Percentiles rank a stretch among this genome's conserved stretches.
These are phyloP conservation scores for Thelephora terrestris DNA, from an alignment of 1,284 basidiomycete genomes.

Conservation along the genomic window DNA sequence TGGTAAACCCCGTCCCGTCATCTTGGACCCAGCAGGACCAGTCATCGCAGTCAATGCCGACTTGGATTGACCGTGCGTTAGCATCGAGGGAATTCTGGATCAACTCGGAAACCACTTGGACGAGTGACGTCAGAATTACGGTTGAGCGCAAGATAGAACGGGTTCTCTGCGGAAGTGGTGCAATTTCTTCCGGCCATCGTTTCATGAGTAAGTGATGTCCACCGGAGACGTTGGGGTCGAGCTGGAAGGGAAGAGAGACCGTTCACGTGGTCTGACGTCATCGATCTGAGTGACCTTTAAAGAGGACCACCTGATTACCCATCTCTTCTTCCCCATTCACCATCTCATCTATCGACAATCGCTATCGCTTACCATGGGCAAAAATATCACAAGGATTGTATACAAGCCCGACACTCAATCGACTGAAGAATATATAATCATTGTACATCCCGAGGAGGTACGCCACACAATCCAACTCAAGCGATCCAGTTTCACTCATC, in stretches of 20 bases:
- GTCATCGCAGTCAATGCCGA: slow-evolving; percentile 56
- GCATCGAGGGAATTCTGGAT: slow-evolving; percentile 79
- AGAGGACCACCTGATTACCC: too few relatives aligned
- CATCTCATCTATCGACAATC: background rate
- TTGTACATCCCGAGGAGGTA: slow-evolving; percentile 63
- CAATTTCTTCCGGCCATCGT: slow-evolving; percentile 4
- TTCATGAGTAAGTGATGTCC: background rate
- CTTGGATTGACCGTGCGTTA: slow-evolving; percentile 46
- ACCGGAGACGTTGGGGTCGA: too few relatives aligned
- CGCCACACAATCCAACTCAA: slow-evolving; percentile 8
- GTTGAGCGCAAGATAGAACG: slow-evolving; percentile 68
- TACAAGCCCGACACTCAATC: slow-evolving; percentile 66
- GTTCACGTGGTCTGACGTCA: too few relatives aligned
- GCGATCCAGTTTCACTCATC: background rate
- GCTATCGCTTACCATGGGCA: slow-evolving; percentile 11
- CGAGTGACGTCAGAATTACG: slow-evolving; percentile 72
- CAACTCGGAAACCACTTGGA: slow-evolving; percentile 73
- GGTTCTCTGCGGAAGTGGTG: slow-evolving; percentile 40
- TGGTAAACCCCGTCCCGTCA: slow-evolving; percentile 67
- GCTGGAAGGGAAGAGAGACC: too few relatives aligned
- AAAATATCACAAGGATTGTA: slow-evolving; percentile 53
- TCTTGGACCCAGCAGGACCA: slow-evolving; percentile 80
- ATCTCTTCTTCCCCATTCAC: background rate
- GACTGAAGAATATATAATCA: slow-evolving; percentile 59
- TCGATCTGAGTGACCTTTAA: too few relatives aligned